Evolutionary conservation across 495 filamentous ascomycete species (phyloP), one percentile per base, ranked within the genome.

Genomic region (Evansstolkia leycettana): DNA sequence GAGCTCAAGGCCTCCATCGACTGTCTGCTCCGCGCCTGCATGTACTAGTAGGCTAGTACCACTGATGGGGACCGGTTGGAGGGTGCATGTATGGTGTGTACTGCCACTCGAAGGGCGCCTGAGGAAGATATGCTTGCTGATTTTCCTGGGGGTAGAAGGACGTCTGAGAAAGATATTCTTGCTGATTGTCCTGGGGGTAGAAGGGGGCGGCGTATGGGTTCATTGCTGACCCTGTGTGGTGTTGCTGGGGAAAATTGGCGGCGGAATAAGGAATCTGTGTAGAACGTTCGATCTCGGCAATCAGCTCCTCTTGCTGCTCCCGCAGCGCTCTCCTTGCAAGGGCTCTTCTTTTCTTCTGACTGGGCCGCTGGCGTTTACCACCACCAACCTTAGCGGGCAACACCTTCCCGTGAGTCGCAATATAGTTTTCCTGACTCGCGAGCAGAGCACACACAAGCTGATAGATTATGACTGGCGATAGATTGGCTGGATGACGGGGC

Each of bases 321-420:
- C 14, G 5, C 17, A 33, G 30, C 7, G 30, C 30, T 14, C 15
- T 35, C 18, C 28, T 13, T 26, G 33, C 27, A 26, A 13, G 34
- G 28, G 33, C 26, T 2, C 7, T 3, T 27, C 39, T 18, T 28
- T 36, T 41, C 2, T 26, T 33, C 26, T 36, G 26, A 25, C 39
- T 41, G 26, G 39, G 39, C 10, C 39, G 33, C 3, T 31, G 15
- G 9, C 31, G 33, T 26, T 17, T 33, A 7, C 27, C 9, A 29
- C 13, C 18, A 15, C 16, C 15, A 19, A n/a, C 30, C 18, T 23
- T 31, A 11, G 20, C 12, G 13, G 34, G 12, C 34, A 8, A 20
- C 23, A 2, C 12, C 13, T 28, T 24, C 28, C 23, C 34, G 18
- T 27, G 28, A 26, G 28, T 28, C 30, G 10, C 18, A 6, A 4